These are phyloP conservation scores for Plasmodium coatneyi DNA, from an alignment of 169 alveolate species.

Conservation along the genomic window DNA sequence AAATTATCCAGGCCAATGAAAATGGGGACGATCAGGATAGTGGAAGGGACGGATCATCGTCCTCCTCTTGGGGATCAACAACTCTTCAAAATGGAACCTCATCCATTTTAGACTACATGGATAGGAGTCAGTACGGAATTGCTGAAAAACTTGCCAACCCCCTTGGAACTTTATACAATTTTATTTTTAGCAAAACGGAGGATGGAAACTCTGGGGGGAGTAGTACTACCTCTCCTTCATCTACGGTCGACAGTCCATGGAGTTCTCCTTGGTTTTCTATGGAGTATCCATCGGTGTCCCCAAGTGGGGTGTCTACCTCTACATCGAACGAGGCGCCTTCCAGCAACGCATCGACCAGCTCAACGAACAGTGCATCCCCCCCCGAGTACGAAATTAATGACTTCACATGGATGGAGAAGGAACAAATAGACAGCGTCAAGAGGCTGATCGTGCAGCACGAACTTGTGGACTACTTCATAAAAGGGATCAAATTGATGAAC, in stretches of 20 bases:
- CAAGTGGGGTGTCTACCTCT: not conserved
- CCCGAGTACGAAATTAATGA: conserved; percentile 23
- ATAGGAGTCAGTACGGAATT: not conserved
- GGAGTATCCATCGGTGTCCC: not conserved
- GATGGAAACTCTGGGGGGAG: conserved; percentile 6
- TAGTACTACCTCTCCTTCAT: not conserved
- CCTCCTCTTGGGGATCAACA: not conserved
- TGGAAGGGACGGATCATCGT: not conserved
- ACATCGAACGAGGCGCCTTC: not conserved
- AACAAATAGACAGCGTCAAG: conserved; percentile 59
- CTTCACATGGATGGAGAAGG: conserved; percentile 55
- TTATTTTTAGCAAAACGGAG: conserved; percentile 10
- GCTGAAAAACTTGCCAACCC: conserved; percentile 1
- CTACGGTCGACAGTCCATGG: not conserved
- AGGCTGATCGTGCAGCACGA: conserved; percentile 30
- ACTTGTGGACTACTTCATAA: conserved; percentile 39
- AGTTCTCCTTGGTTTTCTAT: not conserved
- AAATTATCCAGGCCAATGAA: not conserved
- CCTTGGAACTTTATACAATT: conserved; percentile 15
- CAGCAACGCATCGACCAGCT: not conserved
- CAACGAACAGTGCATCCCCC: too few species aligned
- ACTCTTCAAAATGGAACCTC: not conserved
- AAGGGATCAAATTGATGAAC: conserved; percentile 50
- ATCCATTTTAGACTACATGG: not conserved
- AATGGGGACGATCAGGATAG: not conserved